Evolutionary conservation across 192 early-diverging fungal genomes (phyloP).

Genomic region (Mortierella claussenii): DNA sequence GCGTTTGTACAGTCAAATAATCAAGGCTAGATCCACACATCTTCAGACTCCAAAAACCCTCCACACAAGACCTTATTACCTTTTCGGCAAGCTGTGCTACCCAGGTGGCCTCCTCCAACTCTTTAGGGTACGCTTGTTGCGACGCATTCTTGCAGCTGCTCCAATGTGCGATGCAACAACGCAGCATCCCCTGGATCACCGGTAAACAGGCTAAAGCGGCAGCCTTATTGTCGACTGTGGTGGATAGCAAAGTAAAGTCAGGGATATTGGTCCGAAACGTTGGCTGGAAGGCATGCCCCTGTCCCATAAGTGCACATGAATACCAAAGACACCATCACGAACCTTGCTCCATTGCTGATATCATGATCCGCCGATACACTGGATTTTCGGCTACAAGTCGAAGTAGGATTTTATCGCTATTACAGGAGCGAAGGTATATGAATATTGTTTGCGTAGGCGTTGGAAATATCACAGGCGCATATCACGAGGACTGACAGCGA

Average conservation of each 20-base stretch:
- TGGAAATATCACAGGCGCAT: not conserved
- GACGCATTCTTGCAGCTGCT: conserved; percentile 31
- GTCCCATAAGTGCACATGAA: not conserved
- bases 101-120: conserved; percentile 36
- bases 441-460: no score
- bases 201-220: conserved; percentile 29
- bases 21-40: no score
- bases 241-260: not conserved
- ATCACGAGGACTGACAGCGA: not conserved
- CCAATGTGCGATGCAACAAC: conserved; percentile 46
- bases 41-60: no score
- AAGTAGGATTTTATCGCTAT: conserved; percentile 39
- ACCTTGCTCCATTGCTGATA: conserved; percentile 28
- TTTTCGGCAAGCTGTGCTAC: conserved; percentile 35
- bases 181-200: conserved; percentile 40
- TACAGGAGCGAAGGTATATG: no score
- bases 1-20: no score
- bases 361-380: conserved; percentile 36
- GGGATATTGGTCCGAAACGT: no score
- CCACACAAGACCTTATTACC: conserved; percentile 3
- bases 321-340: not conserved
- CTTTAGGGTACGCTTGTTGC: conserved; percentile 38
- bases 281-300: not conserved
- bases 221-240: no score
- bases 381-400: conserved; percentile 37